Evolutionary conservation across 1,284 basidiomycete genomes (phyloP).

Genomic region (Ganoderma resinaceum): DNA sequence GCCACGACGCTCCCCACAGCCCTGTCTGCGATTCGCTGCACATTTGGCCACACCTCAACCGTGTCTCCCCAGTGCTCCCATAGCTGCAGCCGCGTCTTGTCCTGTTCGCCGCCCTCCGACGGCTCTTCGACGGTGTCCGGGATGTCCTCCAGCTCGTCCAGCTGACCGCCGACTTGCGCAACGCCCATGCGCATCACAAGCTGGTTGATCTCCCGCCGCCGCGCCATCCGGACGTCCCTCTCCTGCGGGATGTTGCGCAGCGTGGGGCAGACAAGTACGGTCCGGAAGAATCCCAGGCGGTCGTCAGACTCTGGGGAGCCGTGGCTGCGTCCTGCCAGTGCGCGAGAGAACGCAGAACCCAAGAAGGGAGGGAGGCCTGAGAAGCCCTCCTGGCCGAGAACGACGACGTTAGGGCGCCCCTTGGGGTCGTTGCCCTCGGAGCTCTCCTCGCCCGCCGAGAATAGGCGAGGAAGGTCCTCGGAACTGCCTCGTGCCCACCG

Average conservation of each 20-base stretch:
- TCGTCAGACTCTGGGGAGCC: constrained; percentile 30
- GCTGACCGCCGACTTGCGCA: constrained; percentile 71
- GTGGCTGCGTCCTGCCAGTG: constrained; percentile 24
- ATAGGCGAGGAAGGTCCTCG: constrained; percentile 67
- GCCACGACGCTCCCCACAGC: constrained; percentile 73
- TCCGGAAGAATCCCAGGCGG: constrained; percentile 66
- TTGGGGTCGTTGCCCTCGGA: constrained; percentile 42
- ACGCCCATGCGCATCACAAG: constrained; percentile 82
- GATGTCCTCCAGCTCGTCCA: constrained; percentile 51
- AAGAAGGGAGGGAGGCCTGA: constrained; percentile 37
- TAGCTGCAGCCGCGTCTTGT: constrained; percentile 49
- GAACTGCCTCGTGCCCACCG: constrained; percentile 74
- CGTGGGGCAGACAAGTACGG: constrained; percentile 75
- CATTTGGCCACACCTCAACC: constrained; percentile 70
- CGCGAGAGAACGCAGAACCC: constrained; percentile 30
- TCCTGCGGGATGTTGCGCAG: constrained; percentile 64
- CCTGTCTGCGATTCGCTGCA: constrained; percentile 75
- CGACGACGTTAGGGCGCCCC: constrained; percentile 53
- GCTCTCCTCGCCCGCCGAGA: constrained; percentile 46
- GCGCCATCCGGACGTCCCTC: constrained; percentile 59
- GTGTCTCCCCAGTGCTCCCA: constrained; percentile 78
- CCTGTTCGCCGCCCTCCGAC: constrained; percentile 30
- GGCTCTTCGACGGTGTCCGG: constrained; percentile 24
- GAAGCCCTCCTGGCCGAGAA: constrained; percentile 51
- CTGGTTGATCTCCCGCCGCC: constrained; percentile 80